Percentiles rank a stretch among this genome's conserved stretches.
Conservation (phyloP, 805 yeast genomes). For the Saccharomyces mikatae region DNA sequence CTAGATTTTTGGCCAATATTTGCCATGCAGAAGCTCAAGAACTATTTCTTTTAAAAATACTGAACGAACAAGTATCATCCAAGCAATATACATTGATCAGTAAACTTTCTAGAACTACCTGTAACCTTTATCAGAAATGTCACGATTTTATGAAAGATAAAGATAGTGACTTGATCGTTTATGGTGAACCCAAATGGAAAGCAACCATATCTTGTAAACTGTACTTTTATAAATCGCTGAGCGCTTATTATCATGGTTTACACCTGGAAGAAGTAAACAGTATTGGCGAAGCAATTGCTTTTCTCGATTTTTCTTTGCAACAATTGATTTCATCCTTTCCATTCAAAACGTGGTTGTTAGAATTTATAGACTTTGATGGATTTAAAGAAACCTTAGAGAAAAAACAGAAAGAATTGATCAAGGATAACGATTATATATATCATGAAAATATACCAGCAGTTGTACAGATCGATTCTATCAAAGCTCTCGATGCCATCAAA, state of each 20-base stretch:
- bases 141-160: conserved; percentile 36
- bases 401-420: conserved; percentile 40
- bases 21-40: conserved; percentile 89
- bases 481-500: conserved; percentile 56
- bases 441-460: conserved; percentile 66
- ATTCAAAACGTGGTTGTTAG: conserved; percentile 31
- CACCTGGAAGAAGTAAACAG: conserved; percentile 47
- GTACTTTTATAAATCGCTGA: conserved; percentile 48
- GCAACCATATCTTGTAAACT: conserved; percentile 44
- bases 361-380: conserved; percentile 28
- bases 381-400: conserved; percentile 30
- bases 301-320: conserved; percentile 43
- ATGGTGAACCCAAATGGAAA: conserved; percentile 46
- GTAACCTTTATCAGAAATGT: conserved; percentile 47
- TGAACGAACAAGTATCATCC: conserved; percentile 31
- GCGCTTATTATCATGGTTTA: conserved; percentile 52
- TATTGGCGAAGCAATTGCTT: conserved; percentile 72
- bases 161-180: conserved; percentile 22
- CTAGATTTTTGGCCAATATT: conserved; percentile 52
- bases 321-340: conserved; percentile 23
- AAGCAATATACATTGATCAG: conserved; percentile 66
- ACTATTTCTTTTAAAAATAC: conserved; percentile 57
- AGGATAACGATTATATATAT: conserved; percentile 85
- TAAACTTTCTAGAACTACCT: conserved; percentile 60
- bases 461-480: conserved; percentile 25